phyloP scores from a whole-genome alignment of 1,284 basidiomycete genomes.

The Ustilago cynodontis region DNA sequence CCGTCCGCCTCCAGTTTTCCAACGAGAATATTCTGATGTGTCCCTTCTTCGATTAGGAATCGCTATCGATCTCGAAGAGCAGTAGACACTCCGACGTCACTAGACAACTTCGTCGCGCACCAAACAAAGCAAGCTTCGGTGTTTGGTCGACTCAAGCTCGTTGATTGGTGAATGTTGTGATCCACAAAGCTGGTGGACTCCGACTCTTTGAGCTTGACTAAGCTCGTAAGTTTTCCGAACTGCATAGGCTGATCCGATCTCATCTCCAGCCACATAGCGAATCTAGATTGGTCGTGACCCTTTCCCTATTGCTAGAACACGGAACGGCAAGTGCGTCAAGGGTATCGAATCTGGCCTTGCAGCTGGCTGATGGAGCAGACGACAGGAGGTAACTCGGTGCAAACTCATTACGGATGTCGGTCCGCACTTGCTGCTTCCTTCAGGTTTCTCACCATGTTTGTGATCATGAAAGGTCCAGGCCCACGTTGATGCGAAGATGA shows the following conservation, averaged over 20 bases:
- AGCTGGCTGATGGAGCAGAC: neutral
- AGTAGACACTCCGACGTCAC: neutral
- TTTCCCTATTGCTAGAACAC: too few relatives aligned
- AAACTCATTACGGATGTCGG: neutral
- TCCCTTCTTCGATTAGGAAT: too few relatives aligned
- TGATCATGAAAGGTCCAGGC: too few relatives aligned
- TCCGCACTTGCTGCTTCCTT: neutral
- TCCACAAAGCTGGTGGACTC: neutral
- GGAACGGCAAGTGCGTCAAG: neutral
- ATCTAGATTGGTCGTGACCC: too few relatives aligned
- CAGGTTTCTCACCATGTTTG: neutral
- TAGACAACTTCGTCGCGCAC: neutral
- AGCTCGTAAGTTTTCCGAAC: neutral
- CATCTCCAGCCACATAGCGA: too few relatives aligned
- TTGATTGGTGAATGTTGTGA: constrained; percentile 1
- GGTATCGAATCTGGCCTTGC: neutral
- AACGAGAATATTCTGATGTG: neutral
- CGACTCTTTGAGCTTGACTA: neutral
- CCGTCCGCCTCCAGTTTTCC: neutral
- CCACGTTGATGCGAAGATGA: too few relatives aligned
- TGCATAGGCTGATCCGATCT: neutral
- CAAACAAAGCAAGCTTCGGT: neutral
- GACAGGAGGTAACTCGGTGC: neutral
- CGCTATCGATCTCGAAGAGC: neutral
- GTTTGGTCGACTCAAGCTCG: neutral